These are phyloP conservation scores for Fraxinus quadrangulata DNA, from an alignment of 257 asterid genomes.

Conservation along the genomic window DNA sequence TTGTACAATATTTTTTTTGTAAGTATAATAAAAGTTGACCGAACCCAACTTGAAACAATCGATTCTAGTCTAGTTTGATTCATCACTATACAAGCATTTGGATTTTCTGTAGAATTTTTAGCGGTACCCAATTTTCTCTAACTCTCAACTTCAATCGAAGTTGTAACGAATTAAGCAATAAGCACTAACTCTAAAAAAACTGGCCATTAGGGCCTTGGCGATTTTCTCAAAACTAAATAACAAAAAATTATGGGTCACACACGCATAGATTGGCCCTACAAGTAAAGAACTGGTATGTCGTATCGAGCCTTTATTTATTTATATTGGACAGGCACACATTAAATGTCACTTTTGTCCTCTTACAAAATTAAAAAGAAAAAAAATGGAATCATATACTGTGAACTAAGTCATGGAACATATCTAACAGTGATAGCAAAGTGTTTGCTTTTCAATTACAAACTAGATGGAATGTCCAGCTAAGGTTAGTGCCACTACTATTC, in stretches of 20 bases:
- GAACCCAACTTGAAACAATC: too few relatives aligned
- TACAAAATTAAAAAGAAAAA: neutral
- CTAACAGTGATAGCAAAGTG: neutral
- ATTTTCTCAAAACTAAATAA: neutral
- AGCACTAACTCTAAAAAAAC: neutral
- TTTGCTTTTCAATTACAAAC: neutral
- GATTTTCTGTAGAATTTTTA: neutral
- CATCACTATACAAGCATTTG: too few relatives aligned
- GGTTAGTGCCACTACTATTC: conserved; percentile 9
- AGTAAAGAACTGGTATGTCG: too few relatives aligned
- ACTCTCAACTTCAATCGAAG: too few relatives aligned
- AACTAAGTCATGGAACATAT: neutral
- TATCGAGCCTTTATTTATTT: too few relatives aligned
- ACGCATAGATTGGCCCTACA: neutral
- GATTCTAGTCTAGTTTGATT: too few relatives aligned
- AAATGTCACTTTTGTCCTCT: neutral
- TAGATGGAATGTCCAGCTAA: neutral
- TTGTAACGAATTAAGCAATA: too few relatives aligned
- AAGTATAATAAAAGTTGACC: too few relatives aligned
- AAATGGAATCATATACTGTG: neutral
- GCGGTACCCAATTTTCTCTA: neutral
- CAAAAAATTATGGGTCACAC: neutral
- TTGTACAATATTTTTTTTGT: too few relatives aligned
- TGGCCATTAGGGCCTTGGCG: neutral
- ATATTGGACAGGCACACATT: neutral